These are phyloP conservation scores for Hyaloscypha bicolor DNA, from an alignment of 495 filamentous ascomycete genomes.

Conservation along the genomic window DNA sequence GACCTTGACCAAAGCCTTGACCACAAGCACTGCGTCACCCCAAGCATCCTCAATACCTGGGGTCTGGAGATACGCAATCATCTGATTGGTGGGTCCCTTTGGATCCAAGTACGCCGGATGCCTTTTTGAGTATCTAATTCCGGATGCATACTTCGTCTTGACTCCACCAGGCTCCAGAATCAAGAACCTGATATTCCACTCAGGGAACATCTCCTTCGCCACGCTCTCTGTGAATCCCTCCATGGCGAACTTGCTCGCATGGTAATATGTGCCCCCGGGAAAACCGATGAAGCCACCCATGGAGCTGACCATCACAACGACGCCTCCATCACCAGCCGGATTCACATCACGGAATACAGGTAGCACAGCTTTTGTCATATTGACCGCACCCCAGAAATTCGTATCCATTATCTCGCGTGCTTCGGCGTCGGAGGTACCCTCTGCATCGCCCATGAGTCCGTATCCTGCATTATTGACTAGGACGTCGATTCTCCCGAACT, in stretches of 20 bases:
- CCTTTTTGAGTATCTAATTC: background rate
- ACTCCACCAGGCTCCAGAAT: slow-evolving; percentile 7
- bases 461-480: slow-evolving; percentile 62
- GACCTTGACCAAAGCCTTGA: background rate
- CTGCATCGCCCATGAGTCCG: slow-evolving; percentile 45
- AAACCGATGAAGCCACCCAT: slow-evolving; percentile 1
- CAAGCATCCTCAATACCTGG: background rate
- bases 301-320: slow-evolving; percentile 4
- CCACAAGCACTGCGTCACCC: background rate
- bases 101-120: slow-evolving; percentile 4
- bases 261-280: background rate
- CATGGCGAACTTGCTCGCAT: slow-evolving; percentile 16
- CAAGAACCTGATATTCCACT: slow-evolving; percentile 17
- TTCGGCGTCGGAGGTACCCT: slow-evolving; percentile 42
- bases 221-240: slow-evolving; percentile 15
- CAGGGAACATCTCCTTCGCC: slow-evolving; percentile 10
- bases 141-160: background rate
- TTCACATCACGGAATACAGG: slow-evolving; percentile 45
- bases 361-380: slow-evolving; percentile 44
- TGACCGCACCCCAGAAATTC: slow-evolving; percentile 54
- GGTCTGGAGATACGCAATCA: background rate
- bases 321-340: slow-evolving; percentile 1
- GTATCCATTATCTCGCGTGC: slow-evolving; percentile 48
- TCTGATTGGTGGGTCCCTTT: background rate
- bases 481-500: slow-evolving; percentile 53